A percentile compares a stretch with the other conserved stretches of the same genome.
phyloP scores from a whole-genome alignment of 768 basidiomycete species.

The Cytidiella melzeri region DNA sequence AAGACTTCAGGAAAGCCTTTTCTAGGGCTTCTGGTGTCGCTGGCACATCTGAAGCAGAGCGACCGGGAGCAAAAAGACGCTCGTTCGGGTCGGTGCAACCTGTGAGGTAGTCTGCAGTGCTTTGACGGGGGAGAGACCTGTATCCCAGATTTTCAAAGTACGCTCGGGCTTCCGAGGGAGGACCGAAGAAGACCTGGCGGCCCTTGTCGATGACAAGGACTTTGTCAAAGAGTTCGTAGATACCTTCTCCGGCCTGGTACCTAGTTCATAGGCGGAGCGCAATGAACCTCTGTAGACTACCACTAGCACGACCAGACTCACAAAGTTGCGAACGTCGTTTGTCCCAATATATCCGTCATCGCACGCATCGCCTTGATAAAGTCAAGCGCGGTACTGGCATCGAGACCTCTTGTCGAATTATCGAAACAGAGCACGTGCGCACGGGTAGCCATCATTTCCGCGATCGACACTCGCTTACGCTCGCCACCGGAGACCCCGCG shows the following conservation, averaged over 20 bases:
- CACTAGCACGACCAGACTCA: constrained; percentile 29
- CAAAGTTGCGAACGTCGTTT: constrained; percentile 77
- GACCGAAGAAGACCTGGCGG: constrained; percentile 77
- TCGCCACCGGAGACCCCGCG: constrained; percentile 79
- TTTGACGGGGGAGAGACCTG: constrained; percentile 72
- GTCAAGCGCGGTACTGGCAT: constrained; percentile 85
- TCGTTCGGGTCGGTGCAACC: constrained; percentile 83
- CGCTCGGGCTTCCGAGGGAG: constrained; percentile 59
- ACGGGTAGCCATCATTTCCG: constrained; percentile 81
- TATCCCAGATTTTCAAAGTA: constrained; percentile 80
- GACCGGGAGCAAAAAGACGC: constrained; percentile 67
- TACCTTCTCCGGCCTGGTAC: constrained; percentile 68
- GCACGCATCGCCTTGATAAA: constrained; percentile 74
- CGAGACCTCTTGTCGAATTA: constrained; percentile 75
- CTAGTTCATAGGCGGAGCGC: no score
- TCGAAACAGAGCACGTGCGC: constrained; percentile 82
- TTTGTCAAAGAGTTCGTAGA: constrained; percentile 80
- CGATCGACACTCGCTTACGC: constrained; percentile 75
- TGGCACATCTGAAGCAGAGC: constrained; percentile 52
- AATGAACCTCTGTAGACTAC: no score
- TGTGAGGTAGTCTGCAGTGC: constrained; percentile 80
- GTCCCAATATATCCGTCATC: constrained; percentile 77
- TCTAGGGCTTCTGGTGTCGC: constrained; percentile 66
- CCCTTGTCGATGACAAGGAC: constrained; percentile 80
- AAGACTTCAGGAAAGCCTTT: constrained; percentile 48